A percentile compares a stretch with the other conserved stretches of the same genome.
Conservation (phyloP, 1,284 basidiomycete species). For the Tylopilus sp. region DNA sequence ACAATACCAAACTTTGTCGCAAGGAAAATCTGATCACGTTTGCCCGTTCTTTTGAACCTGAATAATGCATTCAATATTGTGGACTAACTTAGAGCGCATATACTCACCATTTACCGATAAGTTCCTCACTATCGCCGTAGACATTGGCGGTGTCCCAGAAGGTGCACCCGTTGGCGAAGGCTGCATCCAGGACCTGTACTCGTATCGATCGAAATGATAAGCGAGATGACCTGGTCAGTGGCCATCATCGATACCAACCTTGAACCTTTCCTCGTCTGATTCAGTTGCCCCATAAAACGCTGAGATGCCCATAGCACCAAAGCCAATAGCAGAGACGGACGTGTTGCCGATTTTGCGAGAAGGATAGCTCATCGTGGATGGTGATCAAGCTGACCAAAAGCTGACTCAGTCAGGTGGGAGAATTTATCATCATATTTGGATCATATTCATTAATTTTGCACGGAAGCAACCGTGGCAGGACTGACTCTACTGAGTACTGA, state of each 20-base stretch:
- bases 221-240: background rate
- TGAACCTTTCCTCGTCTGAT: slow-evolving; percentile 55
- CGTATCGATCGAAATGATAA: background rate
- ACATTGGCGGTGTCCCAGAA: slow-evolving; percentile 54
- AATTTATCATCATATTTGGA: too few species aligned
- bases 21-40: slow-evolving; percentile 56
- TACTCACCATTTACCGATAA: slow-evolving; percentile 53
- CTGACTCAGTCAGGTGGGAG: too few species aligned
- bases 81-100: background rate
- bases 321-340: slow-evolving; percentile 46
- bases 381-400: too few species aligned
- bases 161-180: slow-evolving; percentile 46
- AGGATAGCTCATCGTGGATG: slow-evolving; percentile 25
- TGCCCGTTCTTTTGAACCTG: slow-evolving; percentile 51
- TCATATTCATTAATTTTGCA: too few species aligned
- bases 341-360: slow-evolving; percentile 46
- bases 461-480: too few species aligned
- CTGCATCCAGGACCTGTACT: slow-evolving; percentile 42
- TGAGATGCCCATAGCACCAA: slow-evolving; percentile 53
- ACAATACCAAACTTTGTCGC: slow-evolving; percentile 57
- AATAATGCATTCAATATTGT: background rate
- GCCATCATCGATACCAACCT: slow-evolving; percentile 38
- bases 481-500: too few species aligned
- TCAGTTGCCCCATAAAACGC: slow-evolving; percentile 47
- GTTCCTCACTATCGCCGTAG: slow-evolving; percentile 50